A percentile compares a stretch with the other conserved stretches of the same genome.
phyloP scores from a whole-genome alignment of 1,284 basidiomycete genomes.

The Naganishia liquefaciens region DNA sequence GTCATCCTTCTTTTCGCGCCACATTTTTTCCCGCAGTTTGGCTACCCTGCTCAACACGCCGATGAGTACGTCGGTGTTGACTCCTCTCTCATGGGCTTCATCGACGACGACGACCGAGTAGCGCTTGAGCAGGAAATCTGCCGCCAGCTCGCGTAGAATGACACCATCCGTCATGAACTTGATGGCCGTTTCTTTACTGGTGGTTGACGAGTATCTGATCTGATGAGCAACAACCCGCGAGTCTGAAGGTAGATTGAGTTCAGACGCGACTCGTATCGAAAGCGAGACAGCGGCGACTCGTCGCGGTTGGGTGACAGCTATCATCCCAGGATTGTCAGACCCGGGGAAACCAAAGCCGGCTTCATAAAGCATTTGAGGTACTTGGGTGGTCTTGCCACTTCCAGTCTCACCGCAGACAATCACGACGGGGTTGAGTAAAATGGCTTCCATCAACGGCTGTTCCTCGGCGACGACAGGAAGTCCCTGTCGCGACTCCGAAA shows the following conservation, averaged over 20 bases:
- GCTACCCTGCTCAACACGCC: conserved; percentile 92
- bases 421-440: conserved; percentile 77
- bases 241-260: conserved; percentile 68
- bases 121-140: conserved; percentile 82
- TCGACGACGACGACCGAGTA: conserved; percentile 96
- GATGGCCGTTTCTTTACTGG: conserved; percentile 83
- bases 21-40: conserved; percentile 81
- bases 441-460: conserved; percentile 88
- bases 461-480: conserved; percentile 93
- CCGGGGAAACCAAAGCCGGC: conserved; percentile 86
- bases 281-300: conserved; percentile 97
- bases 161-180: conserved; percentile 99
- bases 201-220: conserved; percentile 94
- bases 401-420: conserved; percentile 85
- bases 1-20: conserved; percentile 69
- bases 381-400: conserved; percentile 97
- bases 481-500: conserved; percentile 74
- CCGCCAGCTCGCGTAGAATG: conserved; percentile 84
- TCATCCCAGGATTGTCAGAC: conserved; percentile 94
- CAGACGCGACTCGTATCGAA: conserved; percentile 84
- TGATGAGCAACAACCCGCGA: conserved; percentile 87
- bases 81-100: conserved; percentile 96
- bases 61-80: conserved; percentile 97
- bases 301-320: conserved; percentile 95
- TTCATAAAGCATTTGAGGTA: conserved; percentile 91